A percentile compares a stretch with the other conserved stretches of the same genome.
phyloP scores from a whole-genome alignment of 2,329 filamentous ascomycete genomes.

The Apiospora aurea region DNA sequence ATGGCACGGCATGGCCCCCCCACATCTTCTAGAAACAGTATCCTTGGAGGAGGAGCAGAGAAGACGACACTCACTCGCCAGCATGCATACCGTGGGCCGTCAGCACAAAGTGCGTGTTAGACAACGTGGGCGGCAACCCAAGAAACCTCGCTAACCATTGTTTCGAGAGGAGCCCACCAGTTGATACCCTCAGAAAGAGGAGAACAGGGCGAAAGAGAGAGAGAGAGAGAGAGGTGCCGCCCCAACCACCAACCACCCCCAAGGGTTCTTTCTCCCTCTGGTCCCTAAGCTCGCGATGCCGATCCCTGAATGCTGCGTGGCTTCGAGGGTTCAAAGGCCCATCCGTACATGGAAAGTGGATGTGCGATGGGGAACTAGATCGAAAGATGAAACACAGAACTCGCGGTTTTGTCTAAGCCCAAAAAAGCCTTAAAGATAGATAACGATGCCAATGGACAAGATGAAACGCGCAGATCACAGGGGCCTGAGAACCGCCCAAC shows the following conservation, averaged over 20 bases:
- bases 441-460: slow-evolving; percentile 19
- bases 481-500: slow-evolving; percentile 3
- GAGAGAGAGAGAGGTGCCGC: slow-evolving; percentile 1
- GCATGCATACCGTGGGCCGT: background rate
- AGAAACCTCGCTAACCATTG: slow-evolving; percentile 13
- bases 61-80: background rate
- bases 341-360: slow-evolving; percentile 9
- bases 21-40: slow-evolving; percentile 21
- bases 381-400: slow-evolving; percentile 20
- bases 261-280: background rate
- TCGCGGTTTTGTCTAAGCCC: slow-evolving; percentile 14
- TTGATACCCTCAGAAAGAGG: background rate
- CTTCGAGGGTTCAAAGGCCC: slow-evolving; percentile 5
- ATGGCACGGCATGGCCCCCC: background rate
- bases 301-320: slow-evolving; percentile 13
- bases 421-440: slow-evolving; percentile 21
- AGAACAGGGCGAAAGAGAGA: background rate
- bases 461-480: slow-evolving; percentile 18
- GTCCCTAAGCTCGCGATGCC: background rate
- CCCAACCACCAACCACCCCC: background rate
- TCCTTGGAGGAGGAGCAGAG: background rate
- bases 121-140: slow-evolving; percentile 18
- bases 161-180: slow-evolving; percentile 15
- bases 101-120: slow-evolving; percentile 4
- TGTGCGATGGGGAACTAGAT: slow-evolving; percentile 15